Evolutionary conservation across 2,329 filamentous ascomycete species (phyloP), one percentile per base, ranked within the genome.

Genomic region (Cordyceps farinosa): DNA sequence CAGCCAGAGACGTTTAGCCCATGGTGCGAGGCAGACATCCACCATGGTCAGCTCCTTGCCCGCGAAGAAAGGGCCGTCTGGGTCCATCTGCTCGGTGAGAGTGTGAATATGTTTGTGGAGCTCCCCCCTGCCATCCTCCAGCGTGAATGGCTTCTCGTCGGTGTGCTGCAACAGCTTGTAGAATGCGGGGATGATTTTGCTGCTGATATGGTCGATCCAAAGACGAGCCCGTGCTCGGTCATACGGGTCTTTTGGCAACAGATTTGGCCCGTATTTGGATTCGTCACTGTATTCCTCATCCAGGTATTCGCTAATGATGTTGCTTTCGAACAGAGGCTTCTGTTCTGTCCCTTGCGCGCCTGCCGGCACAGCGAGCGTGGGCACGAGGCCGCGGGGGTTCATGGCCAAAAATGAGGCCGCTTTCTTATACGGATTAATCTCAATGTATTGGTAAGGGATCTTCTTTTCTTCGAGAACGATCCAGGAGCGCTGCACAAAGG

Each of bases 371-470:
- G 76, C 81, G 1, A 93, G 79, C 0, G 90, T 92, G 0, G 90
- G 91, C 1, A 93, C 87, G 1, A 93, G 80, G 1, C 90, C 90
- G 13, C 89, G 84, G 0, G 90, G 90, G 70, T 94, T 94, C 66
- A 93, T 79, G 9, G 82, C 80, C 29, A 93, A 79, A 34, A 92
- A 87, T 1, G 83, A 86, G 3, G 83, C 75, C 0, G 85, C 86
- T 70, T 93, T 93, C 73, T 87, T 79, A 78, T 92, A 92, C 0
- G 90, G 90, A 73, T 92, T 92, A 64, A 92, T 87, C 78, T 91
- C 88, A 66, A 90, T 80, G 73, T 91, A 91, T 76, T 92, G 87
- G 72, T 93, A 88, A 17, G 85, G 83, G 36, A 92, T 88, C 2
- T 80, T 76, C 73, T 93, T 92, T 72, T 92, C 90, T 69, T 87